A percentile compares a stretch with the other conserved stretches of the same genome.
Conservation (phyloP, 73 alveolate genomes). For the Tetrahymena thermophila region DNA sequence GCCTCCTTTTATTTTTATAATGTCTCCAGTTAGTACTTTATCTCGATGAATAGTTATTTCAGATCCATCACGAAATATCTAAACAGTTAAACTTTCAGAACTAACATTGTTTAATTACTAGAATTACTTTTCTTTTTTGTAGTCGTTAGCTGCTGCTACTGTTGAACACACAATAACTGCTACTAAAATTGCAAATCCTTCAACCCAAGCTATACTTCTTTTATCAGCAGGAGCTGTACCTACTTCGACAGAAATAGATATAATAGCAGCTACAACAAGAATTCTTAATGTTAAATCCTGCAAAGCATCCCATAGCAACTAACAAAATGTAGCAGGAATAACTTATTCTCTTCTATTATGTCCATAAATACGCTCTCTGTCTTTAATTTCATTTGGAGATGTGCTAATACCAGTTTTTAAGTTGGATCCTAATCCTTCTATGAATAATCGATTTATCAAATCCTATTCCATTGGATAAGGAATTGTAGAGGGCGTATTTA, state of each 20-base stretch:
- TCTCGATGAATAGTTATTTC: constrained; percentile 11
- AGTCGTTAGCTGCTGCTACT: constrained; percentile 82
- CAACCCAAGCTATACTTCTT: constrained; percentile 76
- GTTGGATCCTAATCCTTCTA: not conserved
- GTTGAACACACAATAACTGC: constrained; percentile 83
- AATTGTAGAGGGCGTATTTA: not conserved
- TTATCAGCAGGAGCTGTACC: constrained; percentile 63
- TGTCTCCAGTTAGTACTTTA: constrained; percentile 74
- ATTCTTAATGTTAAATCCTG: constrained; percentile 90
- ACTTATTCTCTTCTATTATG: constrained; percentile 11
- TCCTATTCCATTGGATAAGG: not conserved
- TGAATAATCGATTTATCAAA: not conserved
- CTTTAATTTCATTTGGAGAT: not conserved
- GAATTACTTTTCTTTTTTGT: constrained; percentile 53
- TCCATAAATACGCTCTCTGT: constrained; percentile 25
- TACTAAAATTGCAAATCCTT: constrained; percentile 81
- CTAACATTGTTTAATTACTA: constrained; percentile 16
- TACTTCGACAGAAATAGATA: constrained; percentile 84
- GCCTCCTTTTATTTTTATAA: constrained; percentile 69
- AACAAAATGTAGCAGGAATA: constrained; percentile 10
- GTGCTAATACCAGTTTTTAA: not conserved
- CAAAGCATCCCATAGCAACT: constrained; percentile 68
- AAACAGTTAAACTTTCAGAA: constrained; percentile 1
- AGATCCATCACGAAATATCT: not conserved
- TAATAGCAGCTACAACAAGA: constrained; percentile 86